Evolutionary conservation across 495 filamentous ascomycete genomes (phyloP), one percentile per base, ranked within the genome.

Genomic region (Aspergillus homomorphus): DNA sequence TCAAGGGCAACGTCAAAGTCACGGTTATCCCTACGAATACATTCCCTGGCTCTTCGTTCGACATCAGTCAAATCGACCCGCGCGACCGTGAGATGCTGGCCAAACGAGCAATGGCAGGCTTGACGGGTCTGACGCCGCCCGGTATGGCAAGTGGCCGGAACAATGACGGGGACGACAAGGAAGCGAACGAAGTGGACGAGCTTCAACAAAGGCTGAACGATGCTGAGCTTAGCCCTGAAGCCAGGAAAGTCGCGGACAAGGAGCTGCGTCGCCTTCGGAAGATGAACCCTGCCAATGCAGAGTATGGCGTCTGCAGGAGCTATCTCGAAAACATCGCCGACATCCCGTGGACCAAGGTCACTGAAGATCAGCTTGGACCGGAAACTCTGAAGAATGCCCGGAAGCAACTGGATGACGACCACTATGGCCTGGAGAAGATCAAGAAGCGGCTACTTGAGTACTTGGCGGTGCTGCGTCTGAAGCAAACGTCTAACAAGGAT

Each of bases 371-470:
- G 57, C 83, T 99, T 18, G 91, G 90, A n/a, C 80, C 80, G 3
- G 87, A 89, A 18, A 97, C 92, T 1, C 70, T 99, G 57, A 76
- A 80, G 53, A 79, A 78, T 60, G 95, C 95, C 30, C 82, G 92
- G 44, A 88, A 94, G 75, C 93, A 98, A 70, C 79, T 99, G 23
- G 90, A 99, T 66, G 87, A 95, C 53, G 95, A 98, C 70, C 95
- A 99, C 68, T 98, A 98, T 62, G 95, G 95, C 3, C 77, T 99
- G 20, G 90, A 98, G 62, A 94, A 94, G 73, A 94, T 98, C 64
- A 99, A 99, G 82, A 98, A 96, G 80, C 81, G 95, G 45, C 73
- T 99, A 18, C 77, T 98, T 6, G 96, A 98, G 67, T 99, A 99
- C 68, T 82, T 99, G 18, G 96, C 95, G 16, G 95, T 99, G 23